Base-by-base conservation (phyloP, 1,284 basidiomycete species). In the Cryptococcus sp. region DNA sequence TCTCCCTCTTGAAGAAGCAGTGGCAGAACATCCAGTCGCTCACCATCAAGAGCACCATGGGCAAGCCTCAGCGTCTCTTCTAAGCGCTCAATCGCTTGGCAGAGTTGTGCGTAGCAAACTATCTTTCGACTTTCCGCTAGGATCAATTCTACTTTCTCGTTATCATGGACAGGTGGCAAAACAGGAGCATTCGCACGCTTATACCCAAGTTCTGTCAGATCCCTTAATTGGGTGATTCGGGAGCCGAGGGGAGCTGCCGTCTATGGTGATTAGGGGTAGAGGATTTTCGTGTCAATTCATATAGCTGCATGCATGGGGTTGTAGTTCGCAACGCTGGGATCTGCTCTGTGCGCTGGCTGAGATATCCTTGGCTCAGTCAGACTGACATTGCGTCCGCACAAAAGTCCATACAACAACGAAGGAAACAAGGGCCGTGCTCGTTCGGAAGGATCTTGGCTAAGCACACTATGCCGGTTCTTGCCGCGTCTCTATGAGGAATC, bases 1-100 rank as follows among this genome's bases (percentile, higher is more conserved):
- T 99, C 78, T 98, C 96, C 44, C 84, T 99, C 61, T 87, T 99
- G 79, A 99, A 99, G 88, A 99, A 99, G 87, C 94, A 76, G 85
- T 98, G 94, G 94, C 95, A 98, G 82, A 99, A 99, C 83, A 89
- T 99, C 83, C 95, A 94, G 83, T 97, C 93, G 62, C 84, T 99
- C 67, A 93, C 96, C 85, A 87, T 99, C 84, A 99, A 99, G 86
- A 87, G 87, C 71, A 95, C 95, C 78, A 99, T 98, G 95, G 94
- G 95, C 85, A 96, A 96, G 83, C 91, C 94, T 64, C 83, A 94
- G 76, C 93, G 94, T 69, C 84, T 95, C 68, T 95, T 89, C 87
- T 95, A 84, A 85, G 74, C 68, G 75, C 34, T 51, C 46, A 29
- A 16, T 26, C 37, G 54, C 29, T 17, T 19, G 17, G 37, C 47